Conservation (phyloP, 2,329 filamentous ascomycete genomes). For the Calonectria naviculata region DNA sequence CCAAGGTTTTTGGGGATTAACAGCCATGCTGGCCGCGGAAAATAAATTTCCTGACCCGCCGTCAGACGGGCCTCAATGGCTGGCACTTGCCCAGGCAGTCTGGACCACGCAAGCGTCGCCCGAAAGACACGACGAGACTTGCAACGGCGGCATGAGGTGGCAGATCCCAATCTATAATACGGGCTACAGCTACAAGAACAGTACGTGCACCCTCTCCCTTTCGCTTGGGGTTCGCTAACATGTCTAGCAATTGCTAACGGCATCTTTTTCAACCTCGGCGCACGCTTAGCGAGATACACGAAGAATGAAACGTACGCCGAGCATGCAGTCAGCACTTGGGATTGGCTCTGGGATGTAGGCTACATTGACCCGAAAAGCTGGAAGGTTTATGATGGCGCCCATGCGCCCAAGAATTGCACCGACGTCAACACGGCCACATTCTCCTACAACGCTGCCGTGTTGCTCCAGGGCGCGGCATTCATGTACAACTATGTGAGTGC, state of each 20-base stretch:
- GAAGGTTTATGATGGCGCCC: conserved; percentile 69
- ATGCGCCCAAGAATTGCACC: conserved; percentile 64
- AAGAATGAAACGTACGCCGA: conserved; percentile 72
- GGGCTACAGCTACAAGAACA: conserved; percentile 82
- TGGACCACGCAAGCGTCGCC: conserved; percentile 70
- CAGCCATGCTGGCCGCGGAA: conserved; percentile 75
- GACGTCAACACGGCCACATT: conserved; percentile 67
- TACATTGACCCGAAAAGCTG: conserved; percentile 70
- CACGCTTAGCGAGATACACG: conserved; percentile 78
- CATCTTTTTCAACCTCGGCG: conserved; percentile 72
- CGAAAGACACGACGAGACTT: conserved; percentile 73
- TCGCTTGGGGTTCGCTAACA: background rate
- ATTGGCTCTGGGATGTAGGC: conserved; percentile 67
- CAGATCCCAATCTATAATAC: conserved; percentile 80
- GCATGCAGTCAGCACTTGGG: conserved; percentile 72
- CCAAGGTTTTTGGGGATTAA: conserved; percentile 77
- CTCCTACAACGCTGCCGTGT: conserved; percentile 70
- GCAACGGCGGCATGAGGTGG: conserved; percentile 79
- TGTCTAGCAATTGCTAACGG: conserved; percentile 66
- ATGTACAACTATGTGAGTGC: conserved; percentile 70
- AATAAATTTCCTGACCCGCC: conserved; percentile 70
- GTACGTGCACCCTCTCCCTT: conserved; percentile 42
- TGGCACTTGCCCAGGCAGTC: conserved; percentile 75
- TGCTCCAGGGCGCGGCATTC: conserved; percentile 67
- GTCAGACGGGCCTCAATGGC: conserved; percentile 65